These are phyloP conservation scores for Cytospora piceicola DNA, from an alignment of 2,329 filamentous ascomycete genomes.

Conservation along the genomic window DNA sequence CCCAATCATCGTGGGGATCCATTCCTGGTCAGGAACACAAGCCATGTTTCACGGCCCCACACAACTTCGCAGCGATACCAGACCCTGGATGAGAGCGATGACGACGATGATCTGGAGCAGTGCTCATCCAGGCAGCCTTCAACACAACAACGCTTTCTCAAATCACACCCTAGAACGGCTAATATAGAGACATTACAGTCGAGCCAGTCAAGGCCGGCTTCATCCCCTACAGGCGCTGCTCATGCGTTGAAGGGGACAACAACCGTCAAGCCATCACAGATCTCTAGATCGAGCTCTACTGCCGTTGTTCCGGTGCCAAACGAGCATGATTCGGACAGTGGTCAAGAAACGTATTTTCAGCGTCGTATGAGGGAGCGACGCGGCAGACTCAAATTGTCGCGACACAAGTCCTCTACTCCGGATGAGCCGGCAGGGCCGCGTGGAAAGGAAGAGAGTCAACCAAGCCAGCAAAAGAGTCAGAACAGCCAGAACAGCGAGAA, in stretches of 20 bases:
- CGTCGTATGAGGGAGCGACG: conserved; percentile 20
- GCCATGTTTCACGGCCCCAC: not conserved
- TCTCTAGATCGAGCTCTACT: not conserved
- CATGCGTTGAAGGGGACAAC: not conserved
- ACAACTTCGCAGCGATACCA: not conserved
- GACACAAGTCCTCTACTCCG: not conserved
- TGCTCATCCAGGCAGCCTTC: not conserved
- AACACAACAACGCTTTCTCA: not conserved
- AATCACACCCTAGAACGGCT: not conserved
- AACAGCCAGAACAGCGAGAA: not conserved
- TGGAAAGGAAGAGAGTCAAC: conserved; percentile 3
- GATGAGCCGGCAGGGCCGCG: not conserved
- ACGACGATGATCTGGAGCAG: not conserved
- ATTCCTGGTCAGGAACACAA: not conserved
- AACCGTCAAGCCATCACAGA: not conserved
- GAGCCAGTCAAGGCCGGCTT: not conserved
- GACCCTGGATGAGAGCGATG: not conserved
- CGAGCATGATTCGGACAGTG: conserved; percentile 20
- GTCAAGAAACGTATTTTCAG: conserved; percentile 24
- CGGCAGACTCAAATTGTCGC: conserved; percentile 2
- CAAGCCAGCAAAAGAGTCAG: not conserved
- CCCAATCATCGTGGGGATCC: not conserved
- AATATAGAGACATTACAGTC: not conserved
- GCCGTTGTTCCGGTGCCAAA: not conserved
- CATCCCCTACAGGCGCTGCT: not conserved